A percentile compares a stretch with the other conserved stretches of the same genome.
phyloP scores from a whole-genome alignment of 768 basidiomycete genomes.

The Podaxis pistillaris region DNA sequence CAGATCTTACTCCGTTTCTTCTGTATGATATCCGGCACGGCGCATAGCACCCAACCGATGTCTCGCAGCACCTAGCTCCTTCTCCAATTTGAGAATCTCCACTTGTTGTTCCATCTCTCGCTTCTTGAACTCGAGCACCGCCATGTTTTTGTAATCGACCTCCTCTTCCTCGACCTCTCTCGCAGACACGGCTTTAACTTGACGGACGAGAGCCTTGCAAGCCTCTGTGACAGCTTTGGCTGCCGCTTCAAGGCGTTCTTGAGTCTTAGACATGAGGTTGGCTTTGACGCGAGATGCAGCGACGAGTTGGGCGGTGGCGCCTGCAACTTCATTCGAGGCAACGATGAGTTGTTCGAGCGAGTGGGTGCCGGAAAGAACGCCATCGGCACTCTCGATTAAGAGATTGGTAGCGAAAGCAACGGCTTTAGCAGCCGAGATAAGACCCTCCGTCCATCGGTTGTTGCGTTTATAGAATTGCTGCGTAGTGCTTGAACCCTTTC shows the following conservation, averaged over 20 bases:
- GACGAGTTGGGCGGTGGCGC: slow-evolving; percentile 95
- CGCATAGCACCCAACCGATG: slow-evolving; percentile 83
- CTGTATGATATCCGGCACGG: slow-evolving; percentile 85
- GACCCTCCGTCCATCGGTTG: slow-evolving; percentile 99
- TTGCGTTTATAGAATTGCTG: slow-evolving; percentile 99
- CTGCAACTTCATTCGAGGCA: slow-evolving; percentile 98
- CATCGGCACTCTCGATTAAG: slow-evolving; percentile 97
- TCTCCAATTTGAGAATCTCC: slow-evolving; percentile 95
- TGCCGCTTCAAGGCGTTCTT: slow-evolving; percentile 92
- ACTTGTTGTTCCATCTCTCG: slow-evolving; percentile 99
- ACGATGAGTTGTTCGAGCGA: slow-evolving; percentile 98
- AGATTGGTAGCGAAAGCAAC: slow-evolving; percentile 96
- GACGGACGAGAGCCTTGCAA: slow-evolving; percentile 92
- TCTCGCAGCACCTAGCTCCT: slow-evolving; percentile 86
- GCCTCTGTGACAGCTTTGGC: slow-evolving; percentile 98
- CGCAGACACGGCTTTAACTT: slow-evolving; percentile 94
- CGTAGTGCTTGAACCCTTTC: slow-evolving; percentile 85
- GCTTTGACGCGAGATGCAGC: slow-evolving; percentile 98
- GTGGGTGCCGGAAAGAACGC: slow-evolving; percentile 94
- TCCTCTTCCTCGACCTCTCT: slow-evolving; percentile 78
- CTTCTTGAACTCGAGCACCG: slow-evolving; percentile 92
- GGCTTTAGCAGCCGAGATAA: slow-evolving; percentile 96
- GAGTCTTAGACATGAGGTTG: slow-evolving; percentile 97
- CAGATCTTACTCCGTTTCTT: slow-evolving; percentile 62
- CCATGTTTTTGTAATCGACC: slow-evolving; percentile 90